Evolutionary conservation across 208 protist species (phyloP).

Genomic region (Wallacemonas sp.): DNA sequence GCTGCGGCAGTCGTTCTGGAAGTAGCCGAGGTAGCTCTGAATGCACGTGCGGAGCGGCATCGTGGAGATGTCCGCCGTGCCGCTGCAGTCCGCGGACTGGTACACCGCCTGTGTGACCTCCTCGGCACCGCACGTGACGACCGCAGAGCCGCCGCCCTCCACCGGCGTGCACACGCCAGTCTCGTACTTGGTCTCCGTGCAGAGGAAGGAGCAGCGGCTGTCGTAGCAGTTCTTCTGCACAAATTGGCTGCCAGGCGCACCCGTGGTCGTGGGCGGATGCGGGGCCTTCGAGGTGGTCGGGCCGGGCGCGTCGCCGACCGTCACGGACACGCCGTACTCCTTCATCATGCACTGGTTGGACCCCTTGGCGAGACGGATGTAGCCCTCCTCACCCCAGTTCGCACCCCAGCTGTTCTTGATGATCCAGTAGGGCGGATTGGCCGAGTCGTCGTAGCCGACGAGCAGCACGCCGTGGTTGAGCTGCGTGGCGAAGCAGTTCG

Average conservation of each 20-base stretch:
- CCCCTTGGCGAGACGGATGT: slow-evolving; percentile 87
- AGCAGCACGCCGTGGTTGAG: slow-evolving; percentile 92
- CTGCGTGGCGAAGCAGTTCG: slow-evolving; percentile 52
- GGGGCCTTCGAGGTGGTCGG: slow-evolving; percentile 18
- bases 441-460: slow-evolving; percentile 80
- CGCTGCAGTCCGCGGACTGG: slow-evolving; percentile 34
- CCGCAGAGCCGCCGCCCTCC: slow-evolving; percentile 33
- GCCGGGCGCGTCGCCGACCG: slow-evolving; percentile 22
- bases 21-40: slow-evolving; percentile 45
- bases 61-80: slow-evolving; percentile 13
- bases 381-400: slow-evolving; percentile 88
- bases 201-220: slow-evolving; percentile 36
- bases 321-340: slow-evolving; percentile 56
- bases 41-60: slow-evolving; percentile 57
- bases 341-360: slow-evolving; percentile 81
- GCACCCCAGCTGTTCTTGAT: slow-evolving; percentile 92
- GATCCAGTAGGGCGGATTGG: slow-evolving; percentile 81
- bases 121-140: slow-evolving; percentile 35
- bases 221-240: slow-evolving; percentile 44
- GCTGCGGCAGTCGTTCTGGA: slow-evolving; percentile 45
- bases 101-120: slow-evolving; percentile 36
- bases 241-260: slow-evolving; percentile 17
- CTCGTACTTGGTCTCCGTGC: slow-evolving; percentile 34
- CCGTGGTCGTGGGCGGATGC: slow-evolving; percentile 14
- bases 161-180: slow-evolving; percentile 37